These are phyloP conservation scores for Ceratobasidium sp. DNA, from an alignment of 1,284 basidiomycete genomes.

Conservation along the genomic window DNA sequence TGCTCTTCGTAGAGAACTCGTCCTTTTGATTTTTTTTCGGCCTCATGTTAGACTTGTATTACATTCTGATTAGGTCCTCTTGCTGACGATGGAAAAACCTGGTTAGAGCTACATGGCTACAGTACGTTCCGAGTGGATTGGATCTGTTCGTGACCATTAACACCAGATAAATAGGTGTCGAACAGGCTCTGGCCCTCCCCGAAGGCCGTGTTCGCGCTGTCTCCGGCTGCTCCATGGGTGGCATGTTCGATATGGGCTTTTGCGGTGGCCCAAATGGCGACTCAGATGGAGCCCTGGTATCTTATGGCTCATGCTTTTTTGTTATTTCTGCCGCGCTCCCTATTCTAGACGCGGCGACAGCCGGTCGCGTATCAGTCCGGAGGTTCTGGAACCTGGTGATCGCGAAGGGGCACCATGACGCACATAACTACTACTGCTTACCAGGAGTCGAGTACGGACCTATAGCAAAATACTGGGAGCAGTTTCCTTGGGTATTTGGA, in stretches of 20 bases:
- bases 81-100: not conserved
- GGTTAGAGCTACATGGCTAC: not conserved
- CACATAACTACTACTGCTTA: conserved; percentile 2
- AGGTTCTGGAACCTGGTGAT: conserved; percentile 32
- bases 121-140: not conserved
- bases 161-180: not conserved
- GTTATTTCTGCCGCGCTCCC: conserved; percentile 27
- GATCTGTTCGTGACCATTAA: not conserved
- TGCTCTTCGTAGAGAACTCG: not conserved
- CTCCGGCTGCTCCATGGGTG: conserved; percentile 21
- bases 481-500: conserved; percentile 33
- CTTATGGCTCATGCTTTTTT: conserved; percentile 28
- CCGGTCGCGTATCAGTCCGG: conserved; percentile 20
- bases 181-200: conserved; percentile 9
- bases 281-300: conserved; percentile 20
- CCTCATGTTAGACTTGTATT: not conserved
- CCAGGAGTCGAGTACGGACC: conserved; percentile 28
- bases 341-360: conserved; percentile 37
- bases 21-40: not conserved
- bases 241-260: conserved; percentile 31
- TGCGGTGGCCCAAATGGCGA: conserved; percentile 5
- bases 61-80: conserved; percentile 1
- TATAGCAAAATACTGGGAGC: conserved; percentile 2
- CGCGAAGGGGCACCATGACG: conserved; percentile 17
- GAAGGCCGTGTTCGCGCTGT: conserved; percentile 21